Evolutionary conservation across 1,284 basidiomycete genomes (phyloP), one percentile per base, ranked within the genome.

Genomic region (Leccinum solheimii): DNA sequence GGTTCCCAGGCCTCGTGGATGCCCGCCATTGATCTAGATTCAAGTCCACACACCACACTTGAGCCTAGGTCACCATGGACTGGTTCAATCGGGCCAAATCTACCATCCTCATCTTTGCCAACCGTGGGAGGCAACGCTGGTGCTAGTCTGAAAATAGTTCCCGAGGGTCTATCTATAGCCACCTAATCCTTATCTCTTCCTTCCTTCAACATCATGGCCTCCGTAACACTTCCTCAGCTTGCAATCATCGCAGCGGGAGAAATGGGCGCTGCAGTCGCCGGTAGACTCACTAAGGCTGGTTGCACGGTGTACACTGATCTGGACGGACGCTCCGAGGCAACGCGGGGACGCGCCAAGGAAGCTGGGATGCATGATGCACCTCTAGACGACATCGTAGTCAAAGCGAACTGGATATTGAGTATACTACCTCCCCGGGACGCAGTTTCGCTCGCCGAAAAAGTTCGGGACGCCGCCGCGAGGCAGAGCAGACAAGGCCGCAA

Each of bases 401-500:
- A 75, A 45, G 77, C 80, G 3, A 67, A 77, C 40, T 82, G 82
- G 75, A 73, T 87, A 40, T 69, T 87, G 36, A 85, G 84, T 67
- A 83, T 87, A 63, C 72, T 87, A 3, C 85, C 84, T 3, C 86
- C 85, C 7, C 79, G 78, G 63, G 80, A 83, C 14, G 85, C 85
- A 2, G 65, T 78, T 56, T 69, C 77, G 10, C 79, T 87, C 62
- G 84, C 85, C 2, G 69, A 79, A 67, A 73, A 71, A 45, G 77
- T 83, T 62, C 69, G 77, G 36, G 77, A 74, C 36, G 64, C 65
- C 21, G 53, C 56, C 48, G 34, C 58, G 43, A 55, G 64, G 45
- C 62, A 60, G 57, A 43, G 56, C 1, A 62, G 60, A 40, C 60
- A 64, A 48, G 55, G 23, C 32, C 48, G 52, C 53, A 62, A 52